Conservation (phyloP, 2,329 filamentous ascomycete species). For the Zalaria sp. region DNA sequence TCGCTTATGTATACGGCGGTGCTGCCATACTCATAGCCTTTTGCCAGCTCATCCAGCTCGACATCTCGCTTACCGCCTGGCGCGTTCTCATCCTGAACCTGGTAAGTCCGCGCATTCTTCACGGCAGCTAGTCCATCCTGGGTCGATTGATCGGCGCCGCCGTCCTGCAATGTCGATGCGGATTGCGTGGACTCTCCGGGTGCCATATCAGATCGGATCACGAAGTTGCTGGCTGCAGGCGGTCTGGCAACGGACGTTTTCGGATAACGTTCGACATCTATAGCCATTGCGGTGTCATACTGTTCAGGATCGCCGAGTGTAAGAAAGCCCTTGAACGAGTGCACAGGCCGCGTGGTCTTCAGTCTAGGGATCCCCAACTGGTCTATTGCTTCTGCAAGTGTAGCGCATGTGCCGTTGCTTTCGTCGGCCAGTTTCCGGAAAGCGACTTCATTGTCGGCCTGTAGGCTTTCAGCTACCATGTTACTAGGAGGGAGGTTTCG, state of each 20-base stretch:
- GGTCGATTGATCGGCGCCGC: constrained; percentile 18
- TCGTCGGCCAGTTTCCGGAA: constrained; percentile 51
- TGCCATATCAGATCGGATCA: constrained; percentile 35
- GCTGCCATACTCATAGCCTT: constrained; percentile 84
- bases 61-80: constrained; percentile 73
- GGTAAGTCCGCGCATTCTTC: constrained; percentile 66
- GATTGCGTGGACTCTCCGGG: constrained; percentile 39
- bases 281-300: constrained; percentile 61
- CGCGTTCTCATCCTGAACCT: constrained; percentile 58
- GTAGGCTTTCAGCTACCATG: background rate
- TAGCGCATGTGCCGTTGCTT: constrained; percentile 66
- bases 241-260: constrained; percentile 66
- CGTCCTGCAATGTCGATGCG: constrained; percentile 29
- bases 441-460: constrained; percentile 58
- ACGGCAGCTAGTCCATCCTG: constrained; percentile 48
- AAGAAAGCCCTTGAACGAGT: constrained; percentile 65
- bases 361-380: constrained; percentile 64
- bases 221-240: constrained; percentile 64
- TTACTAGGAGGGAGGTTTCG: background rate
- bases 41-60: constrained; percentile 69
- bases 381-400: constrained; percentile 69
- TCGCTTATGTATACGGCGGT: constrained; percentile 83
- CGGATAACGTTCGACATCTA: constrained; percentile 84
- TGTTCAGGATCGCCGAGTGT: constrained; percentile 64
- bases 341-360: constrained; percentile 62